These are phyloP conservation scores for Geranium incanum DNA, from an alignment of 441 rosid species.

Conservation along the genomic window DNA sequence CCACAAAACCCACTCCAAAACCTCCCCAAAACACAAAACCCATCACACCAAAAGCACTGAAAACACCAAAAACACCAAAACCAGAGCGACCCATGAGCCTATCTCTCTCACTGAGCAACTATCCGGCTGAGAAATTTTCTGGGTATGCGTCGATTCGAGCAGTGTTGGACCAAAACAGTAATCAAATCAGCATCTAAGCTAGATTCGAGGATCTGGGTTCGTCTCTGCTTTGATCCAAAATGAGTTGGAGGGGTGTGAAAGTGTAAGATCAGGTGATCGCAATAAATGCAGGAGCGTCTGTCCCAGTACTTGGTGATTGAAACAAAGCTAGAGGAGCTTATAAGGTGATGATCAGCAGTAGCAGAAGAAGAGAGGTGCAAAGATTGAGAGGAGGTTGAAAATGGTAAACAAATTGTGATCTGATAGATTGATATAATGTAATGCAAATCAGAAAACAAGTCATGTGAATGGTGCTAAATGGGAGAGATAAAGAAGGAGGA, in stretches of 20 bases:
- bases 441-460: constrained; percentile 5
- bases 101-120: background rate
- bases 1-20: constrained; percentile 18
- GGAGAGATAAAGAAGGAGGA: constrained; percentile 2
- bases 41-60: constrained; percentile 19
- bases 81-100: constrained; percentile 3
- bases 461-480: constrained; percentile 20
- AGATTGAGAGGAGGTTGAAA: constrained; percentile 15
- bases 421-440: background rate
- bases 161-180: background rate
- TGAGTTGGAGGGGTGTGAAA: background rate
- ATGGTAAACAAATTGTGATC: background rate
- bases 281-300: constrained; percentile 34
- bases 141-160: background rate
- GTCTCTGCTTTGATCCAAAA: background rate
- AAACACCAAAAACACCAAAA: background rate
- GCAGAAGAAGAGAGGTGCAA: constrained; percentile 13
- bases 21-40: constrained; percentile 16
- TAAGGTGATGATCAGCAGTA: background rate
- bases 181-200: background rate
- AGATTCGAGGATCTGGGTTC: constrained; percentile 1
- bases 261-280: constrained; percentile 19
- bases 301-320: background rate
- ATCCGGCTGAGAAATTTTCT: background rate
- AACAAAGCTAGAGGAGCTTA: background rate